Evolutionary conservation across 257 asterid genomes (phyloP), one percentile per base, ranked within the genome.

Genomic region (Scutellaria galericulata): DNA sequence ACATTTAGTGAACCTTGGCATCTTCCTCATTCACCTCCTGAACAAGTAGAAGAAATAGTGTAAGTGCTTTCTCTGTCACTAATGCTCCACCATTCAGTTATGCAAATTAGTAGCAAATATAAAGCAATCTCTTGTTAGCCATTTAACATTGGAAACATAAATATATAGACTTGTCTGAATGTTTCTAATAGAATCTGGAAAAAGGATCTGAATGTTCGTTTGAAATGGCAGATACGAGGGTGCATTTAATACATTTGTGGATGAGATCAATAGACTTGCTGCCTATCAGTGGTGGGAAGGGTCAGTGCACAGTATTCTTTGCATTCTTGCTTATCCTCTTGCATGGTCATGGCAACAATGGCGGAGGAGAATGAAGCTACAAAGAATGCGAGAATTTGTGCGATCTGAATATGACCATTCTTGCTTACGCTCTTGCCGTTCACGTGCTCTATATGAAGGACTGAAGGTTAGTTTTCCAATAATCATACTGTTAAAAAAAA

Each of bases 241-340:
- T 76, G 93, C 97, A 64, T 95, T 87, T 85, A 92, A 87, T 72
- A 77, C 87, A 24, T 95, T 95, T 72, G 98, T 92, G 75, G 97
- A 92, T 66, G 99, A 95, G 85, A 84, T 92, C 64, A 92, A 95
- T 80, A 84, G 83, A 64, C 88, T 95, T 75, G 96, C 96, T 51
- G 79, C 94, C 59, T 95, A 95, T 83, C 97, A 95, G 73, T 95
- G 99, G 99, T 95, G 99, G 99, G 99, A 95, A 84, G 98, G 98
- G 20, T 87, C 99, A 27, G 85, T 92, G 61, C 87, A 92, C 73
- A 90, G 85, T 78, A 84, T 95, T 77, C 86, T 92, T 11, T 90
- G 96, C 78, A 63, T 92, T 76, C 79, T 87, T 65, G 97, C 88
- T 71, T 95, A 87, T 83, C 97, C 98, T 79, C 88, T 95, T 79